These are phyloP conservation scores for Ascochyta koolunga DNA, from an alignment of 2,329 filamentous ascomycete species.

Conservation along the genomic window DNA sequence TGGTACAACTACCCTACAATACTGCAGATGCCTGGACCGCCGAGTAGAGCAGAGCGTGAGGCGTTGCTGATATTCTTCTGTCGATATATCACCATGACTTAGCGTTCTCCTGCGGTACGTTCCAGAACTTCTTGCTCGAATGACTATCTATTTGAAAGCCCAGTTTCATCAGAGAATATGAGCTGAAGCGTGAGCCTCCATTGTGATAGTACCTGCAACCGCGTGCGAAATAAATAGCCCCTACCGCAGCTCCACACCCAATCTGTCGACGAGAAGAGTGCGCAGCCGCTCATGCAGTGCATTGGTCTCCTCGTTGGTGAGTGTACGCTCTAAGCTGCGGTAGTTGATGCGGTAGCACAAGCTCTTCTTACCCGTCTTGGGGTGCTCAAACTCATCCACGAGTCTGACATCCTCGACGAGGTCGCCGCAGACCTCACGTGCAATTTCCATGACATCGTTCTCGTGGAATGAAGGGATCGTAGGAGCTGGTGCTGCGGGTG, in stretches of 20 bases:
- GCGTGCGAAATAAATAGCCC: too few species aligned
- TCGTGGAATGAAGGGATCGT: constrained; percentile 70
- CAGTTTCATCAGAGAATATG: background rate
- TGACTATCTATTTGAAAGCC: background rate
- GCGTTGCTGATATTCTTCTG: background rate
- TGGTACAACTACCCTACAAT: background rate
- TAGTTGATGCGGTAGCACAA: constrained; percentile 94
- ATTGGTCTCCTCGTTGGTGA: constrained; percentile 84
- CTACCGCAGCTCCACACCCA: constrained; percentile 81
- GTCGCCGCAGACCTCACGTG: constrained; percentile 81
- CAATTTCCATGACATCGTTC: constrained; percentile 97
- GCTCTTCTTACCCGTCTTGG: constrained; percentile 81
- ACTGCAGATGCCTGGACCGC: background rate
- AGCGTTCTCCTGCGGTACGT: too few species aligned
- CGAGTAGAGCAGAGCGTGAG: background rate
- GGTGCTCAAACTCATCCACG: constrained; percentile 86
- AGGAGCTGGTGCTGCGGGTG: constrained; percentile 48
- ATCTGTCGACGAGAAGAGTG: constrained; percentile 66
- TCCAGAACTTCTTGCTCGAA: too few species aligned
- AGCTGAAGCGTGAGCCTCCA: too few species aligned
- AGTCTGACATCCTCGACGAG: constrained; percentile 85
- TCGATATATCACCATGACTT: background rate
- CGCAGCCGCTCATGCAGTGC: constrained; percentile 73
- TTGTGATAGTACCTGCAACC: too few species aligned
- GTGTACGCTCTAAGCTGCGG: constrained; percentile 85